phyloP scores from a whole-genome alignment of 148 eudicot species.

The Camellia sinensis region DNA sequence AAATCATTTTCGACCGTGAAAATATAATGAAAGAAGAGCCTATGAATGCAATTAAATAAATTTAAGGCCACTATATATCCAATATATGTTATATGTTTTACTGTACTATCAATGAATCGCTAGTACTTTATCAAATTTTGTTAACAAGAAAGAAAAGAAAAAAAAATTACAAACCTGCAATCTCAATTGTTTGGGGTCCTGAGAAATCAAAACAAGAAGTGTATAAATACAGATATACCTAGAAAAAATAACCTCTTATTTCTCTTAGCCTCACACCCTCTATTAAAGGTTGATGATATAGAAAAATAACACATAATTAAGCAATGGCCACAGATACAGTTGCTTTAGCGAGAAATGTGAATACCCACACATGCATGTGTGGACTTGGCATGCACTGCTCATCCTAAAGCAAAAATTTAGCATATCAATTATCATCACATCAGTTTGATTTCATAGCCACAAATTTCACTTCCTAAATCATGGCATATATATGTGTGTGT shows the following conservation, averaged over 20 bases:
- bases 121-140: too few species aligned
- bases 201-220: not conserved
- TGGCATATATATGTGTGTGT: not conserved
- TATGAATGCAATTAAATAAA: too few species aligned
- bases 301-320: not conserved
- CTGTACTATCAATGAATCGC: too few species aligned
- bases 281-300: not conserved
- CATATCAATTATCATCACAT: not conserved
- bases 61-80: too few species aligned
- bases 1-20: too few species aligned
- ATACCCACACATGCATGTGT: conserved; percentile 5
- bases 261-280: conserved; percentile 8
- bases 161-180: conserved; percentile 1
- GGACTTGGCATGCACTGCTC: not conserved
- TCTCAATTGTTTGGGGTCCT: conserved; percentile 6
- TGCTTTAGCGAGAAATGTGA: conserved; percentile 20
- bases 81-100: too few species aligned
- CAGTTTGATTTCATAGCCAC: not conserved
- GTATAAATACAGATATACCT: conserved; percentile 3
- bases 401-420: not conserved
- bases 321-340: not conserved
- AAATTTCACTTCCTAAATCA: not conserved
- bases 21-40: too few species aligned
- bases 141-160: not conserved
- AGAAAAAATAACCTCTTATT: not conserved